Base-by-base conservation (phyloP, 2,329 filamentous ascomycete species). In the Xylariaceae sp. region DNA sequence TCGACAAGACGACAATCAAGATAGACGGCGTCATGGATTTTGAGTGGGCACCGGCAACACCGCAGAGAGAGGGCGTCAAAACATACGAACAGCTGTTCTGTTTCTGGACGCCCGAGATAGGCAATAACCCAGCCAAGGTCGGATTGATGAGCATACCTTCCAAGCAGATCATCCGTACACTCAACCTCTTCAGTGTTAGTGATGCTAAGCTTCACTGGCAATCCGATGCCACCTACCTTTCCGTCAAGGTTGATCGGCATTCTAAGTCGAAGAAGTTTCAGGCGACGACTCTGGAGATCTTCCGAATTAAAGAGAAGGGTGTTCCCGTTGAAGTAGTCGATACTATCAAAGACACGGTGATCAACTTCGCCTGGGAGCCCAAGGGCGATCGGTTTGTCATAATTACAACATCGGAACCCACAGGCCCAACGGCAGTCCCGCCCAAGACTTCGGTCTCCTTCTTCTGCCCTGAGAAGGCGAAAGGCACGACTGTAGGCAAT, bases 161-260 rank as follows among this genome's bases (percentile, higher is more conserved):
- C 57, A 97, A 96, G 77, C 86, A 97, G 74, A 83, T 96, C 63
- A 86, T 99, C 60, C 87, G 94, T 67, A 95, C 92, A 3, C 83
- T 96, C 69, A 99, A 99, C 71, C 83, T 99, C 45, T 97, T 99
- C 83, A 97, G 94, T 71, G 94, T 99, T 55, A 90, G 89, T 45
- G 94, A 99, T 71, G 94, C 89, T 55, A 99, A 97, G 78, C 83
- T 99, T 19, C 94, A 99, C 80, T 99, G 94, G 94, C 94, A 99
- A 76, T 96, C 91, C 3, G 90, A 96, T 60, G 89, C 86, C 54
- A 83, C 87, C 58, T 99, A 96, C 70, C 85, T 99, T 57, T 97
- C 94, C 70, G 92, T 97, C 72, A 99, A 99, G 82, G 94, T 99
- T 55, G 94, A 99, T 73, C 84, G 94, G 62, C 94, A 99, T 80